Conservation (phyloP, 1,284 basidiomycete species). For the Ceratobasidium sp. region DNA sequence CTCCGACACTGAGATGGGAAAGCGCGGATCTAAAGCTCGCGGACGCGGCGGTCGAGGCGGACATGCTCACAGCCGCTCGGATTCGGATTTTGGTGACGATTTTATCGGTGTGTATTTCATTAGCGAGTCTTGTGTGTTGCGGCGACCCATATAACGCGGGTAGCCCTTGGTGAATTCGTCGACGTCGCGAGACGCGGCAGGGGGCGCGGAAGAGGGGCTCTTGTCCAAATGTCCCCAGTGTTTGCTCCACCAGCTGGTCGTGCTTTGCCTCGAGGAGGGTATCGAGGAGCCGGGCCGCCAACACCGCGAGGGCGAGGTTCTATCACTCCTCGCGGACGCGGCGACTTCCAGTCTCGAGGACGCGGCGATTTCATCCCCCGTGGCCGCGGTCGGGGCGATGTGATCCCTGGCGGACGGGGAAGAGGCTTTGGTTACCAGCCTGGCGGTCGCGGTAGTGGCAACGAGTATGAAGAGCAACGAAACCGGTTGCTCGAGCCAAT, state of each 20-base stretch:
- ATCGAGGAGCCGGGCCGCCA: slow-evolving; percentile 24
- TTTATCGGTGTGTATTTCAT: slow-evolving; percentile 17
- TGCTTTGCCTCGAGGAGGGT: background rate
- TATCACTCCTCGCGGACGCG: slow-evolving; percentile 20
- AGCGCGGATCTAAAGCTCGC: slow-evolving; percentile 23
- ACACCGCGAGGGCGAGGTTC: slow-evolving; percentile 29
- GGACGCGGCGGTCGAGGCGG: slow-evolving; percentile 35
- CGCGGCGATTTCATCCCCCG: slow-evolving; percentile 10
- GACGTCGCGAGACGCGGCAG: slow-evolving; percentile 6
- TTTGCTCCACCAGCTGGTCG: slow-evolving; percentile 12
- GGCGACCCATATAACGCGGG: background rate
- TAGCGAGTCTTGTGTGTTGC: background rate
- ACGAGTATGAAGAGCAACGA: slow-evolving; percentile 7
- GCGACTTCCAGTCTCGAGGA: slow-evolving; percentile 28
- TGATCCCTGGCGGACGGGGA: slow-evolving; percentile 14
- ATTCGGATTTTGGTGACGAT: slow-evolving; percentile 29
- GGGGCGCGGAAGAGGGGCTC: slow-evolving; percentile 14
- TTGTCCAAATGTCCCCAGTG: slow-evolving; percentile 18
- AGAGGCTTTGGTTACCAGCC: slow-evolving; percentile 20
- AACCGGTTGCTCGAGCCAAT: slow-evolving; percentile 41
- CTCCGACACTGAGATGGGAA: slow-evolving; percentile 20
- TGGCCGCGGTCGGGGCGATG: slow-evolving; percentile 8
- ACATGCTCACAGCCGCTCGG: background rate
- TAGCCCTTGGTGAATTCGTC: slow-evolving; percentile 8
- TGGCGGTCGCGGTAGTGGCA: slow-evolving; percentile 8